Base-by-base conservation (phyloP, 306 rosid genomes). In the Astragalus membranaceus region DNA sequence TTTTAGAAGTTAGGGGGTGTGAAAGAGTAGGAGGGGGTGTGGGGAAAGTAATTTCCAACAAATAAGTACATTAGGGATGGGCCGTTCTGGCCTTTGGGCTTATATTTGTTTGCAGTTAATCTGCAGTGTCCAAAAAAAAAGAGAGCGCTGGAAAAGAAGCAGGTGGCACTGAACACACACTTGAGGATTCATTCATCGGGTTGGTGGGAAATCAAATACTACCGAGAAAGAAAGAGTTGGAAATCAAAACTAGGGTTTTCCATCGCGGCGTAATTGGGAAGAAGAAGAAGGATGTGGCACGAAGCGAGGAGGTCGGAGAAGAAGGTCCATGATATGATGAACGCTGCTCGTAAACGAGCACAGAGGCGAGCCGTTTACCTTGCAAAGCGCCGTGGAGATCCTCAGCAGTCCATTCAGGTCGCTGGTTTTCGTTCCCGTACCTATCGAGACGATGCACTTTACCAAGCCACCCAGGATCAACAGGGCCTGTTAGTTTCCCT, bases 241-340 rank as follows among this genome's bases (percentile, higher is more conserved):
- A 70, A 48, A 48, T 17, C 72, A 12, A 7, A 70, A 30, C 41
- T 81, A 81, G 88, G 88, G 84, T 79, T 84, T 52, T 17, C 46
- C 41, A 61, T 62, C 7, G 14, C 67, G 12, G n/a, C n/a, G 8
- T 43, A 29, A 60, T 55, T 44, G 1, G 0, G 10, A 15, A 41
- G 52, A 49, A 20, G 47, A 49, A 43, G 48, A 79, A 56, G 80
- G 91, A 91, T 94, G 99, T 94, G 99, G 99, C 99, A 94, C 85
- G 99, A 94, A 62, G 99, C 97, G 7, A 69, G 97, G 78, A 75
- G 92, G 74, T 94, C 99, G 80, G 99, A 94, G 96, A 83, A 82
- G 92, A 94, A 90, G 82, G 98, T 94, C 51, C 97, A 94, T 68
- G 98, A 90, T 81, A 82, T 94, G 97, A 94, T 94, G 98, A 97